These are phyloP conservation scores for Panicum miliaceum DNA, from an alignment of 176 grass and related monocot genomes.

Conservation along the genomic window DNA sequence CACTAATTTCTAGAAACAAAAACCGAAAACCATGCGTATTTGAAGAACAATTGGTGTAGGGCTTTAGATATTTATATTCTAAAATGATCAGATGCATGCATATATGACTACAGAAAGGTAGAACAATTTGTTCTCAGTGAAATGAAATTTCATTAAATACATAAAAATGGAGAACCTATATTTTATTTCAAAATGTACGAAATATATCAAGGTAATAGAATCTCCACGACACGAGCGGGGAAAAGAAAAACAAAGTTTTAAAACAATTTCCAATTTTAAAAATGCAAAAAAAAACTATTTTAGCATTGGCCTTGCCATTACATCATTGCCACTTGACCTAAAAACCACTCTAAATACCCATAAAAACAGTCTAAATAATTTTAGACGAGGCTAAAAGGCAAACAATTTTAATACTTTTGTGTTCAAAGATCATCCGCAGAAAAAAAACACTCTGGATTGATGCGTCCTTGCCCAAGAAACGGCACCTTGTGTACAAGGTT, in stretches of 20 bases:
- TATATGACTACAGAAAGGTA: background rate
- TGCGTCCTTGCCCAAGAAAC: too few relatives aligned
- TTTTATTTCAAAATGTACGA: too few relatives aligned
- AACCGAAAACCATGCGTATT: too few relatives aligned
- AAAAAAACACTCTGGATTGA: background rate
- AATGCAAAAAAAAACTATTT: background rate
- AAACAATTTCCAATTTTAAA: background rate
- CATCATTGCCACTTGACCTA: background rate
- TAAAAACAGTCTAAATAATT: background rate
- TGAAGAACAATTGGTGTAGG: too few relatives aligned
- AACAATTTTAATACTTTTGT: background rate
- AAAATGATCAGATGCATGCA: too few relatives aligned
- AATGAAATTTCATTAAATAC: background rate
- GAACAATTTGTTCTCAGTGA: background rate
- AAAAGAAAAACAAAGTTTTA: background rate
- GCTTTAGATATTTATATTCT: too few relatives aligned
- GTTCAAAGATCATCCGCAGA: too few relatives aligned
- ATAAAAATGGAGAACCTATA: background rate
- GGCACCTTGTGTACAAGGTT: too few relatives aligned
- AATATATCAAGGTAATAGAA: background rate
- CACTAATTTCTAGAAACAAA: too few relatives aligned
- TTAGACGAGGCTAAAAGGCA: background rate
- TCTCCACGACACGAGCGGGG: background rate
- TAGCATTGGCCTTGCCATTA: background rate
- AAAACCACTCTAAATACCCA: background rate